Conservation (phyloP, 1,284 basidiomycete species). For the Takashimella koratensis region DNA sequence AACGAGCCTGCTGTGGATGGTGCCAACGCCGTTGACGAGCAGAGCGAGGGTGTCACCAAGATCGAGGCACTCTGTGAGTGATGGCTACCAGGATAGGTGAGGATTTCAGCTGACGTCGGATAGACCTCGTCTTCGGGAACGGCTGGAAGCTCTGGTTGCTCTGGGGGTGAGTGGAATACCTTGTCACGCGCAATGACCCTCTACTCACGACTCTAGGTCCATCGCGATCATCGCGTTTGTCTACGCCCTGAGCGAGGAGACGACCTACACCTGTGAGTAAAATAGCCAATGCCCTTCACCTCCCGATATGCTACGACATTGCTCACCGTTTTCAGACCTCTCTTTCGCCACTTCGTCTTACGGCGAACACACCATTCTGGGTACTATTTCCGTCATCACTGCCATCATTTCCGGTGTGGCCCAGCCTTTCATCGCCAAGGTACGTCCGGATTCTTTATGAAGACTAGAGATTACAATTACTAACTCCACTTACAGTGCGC, state of each 20-base stretch:
- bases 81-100: not conserved
- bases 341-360: conserved; percentile 43
- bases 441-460: too few species aligned
- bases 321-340: conserved; percentile 6
- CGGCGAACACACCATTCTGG: conserved; percentile 40
- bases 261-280: conserved; percentile 25
- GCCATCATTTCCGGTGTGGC: conserved; percentile 40
- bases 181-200: too few species aligned
- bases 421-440: conserved; percentile 42
- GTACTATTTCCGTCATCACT: conserved; percentile 40
- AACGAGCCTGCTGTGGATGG: not conserved
- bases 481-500: conserved; percentile 10
- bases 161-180: conserved; percentile 18
- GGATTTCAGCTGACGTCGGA: not conserved
- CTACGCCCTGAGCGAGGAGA: conserved; percentile 26
- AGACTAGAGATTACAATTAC: too few species aligned
- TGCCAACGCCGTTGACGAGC: conserved; percentile 13
- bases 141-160: conserved; percentile 25
- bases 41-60: conserved; percentile 38
- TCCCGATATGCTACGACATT: not conserved
- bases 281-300: not conserved
- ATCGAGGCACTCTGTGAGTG: conserved; percentile 38
- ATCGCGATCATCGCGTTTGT: conserved; percentile 31
- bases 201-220: too few species aligned
- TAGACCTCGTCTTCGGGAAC: conserved; percentile 32